phyloP scores from a whole-genome alignment of 805 yeast genomes.

The Ogataea nakhonphanomensis region DNA sequence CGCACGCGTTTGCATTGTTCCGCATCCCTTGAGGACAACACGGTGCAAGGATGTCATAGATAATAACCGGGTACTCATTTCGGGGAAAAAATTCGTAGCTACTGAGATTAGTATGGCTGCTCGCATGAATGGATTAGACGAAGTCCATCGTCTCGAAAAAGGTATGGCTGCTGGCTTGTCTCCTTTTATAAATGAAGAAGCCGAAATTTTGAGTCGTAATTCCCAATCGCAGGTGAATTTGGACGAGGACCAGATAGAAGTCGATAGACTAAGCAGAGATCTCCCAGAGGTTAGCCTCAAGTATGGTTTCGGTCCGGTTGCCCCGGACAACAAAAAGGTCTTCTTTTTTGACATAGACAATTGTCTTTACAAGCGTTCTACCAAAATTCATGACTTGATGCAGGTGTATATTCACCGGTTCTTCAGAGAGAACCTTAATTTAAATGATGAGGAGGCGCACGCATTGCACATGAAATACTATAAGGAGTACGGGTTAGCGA shows the following conservation, averaged over 20 bases:
- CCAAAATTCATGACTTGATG: slow-evolving; percentile 82
- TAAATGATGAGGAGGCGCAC: slow-evolving; percentile 72
- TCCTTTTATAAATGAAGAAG: slow-evolving; percentile 8
- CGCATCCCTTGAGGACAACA: neutral
- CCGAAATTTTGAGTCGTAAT: slow-evolving; percentile 10
- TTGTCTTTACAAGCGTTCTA: slow-evolving; percentile 74
- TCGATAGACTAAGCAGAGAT: slow-evolving; percentile 12
- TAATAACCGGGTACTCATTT: too few relatives aligned
- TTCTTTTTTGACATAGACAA: slow-evolving; percentile 94
- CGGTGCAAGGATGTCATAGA: slow-evolving; percentile 2
- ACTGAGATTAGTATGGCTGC: slow-evolving; percentile 7
- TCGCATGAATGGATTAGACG: slow-evolving; percentile 14
- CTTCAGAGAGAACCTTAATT: slow-evolving; percentile 59
- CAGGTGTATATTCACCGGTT: slow-evolving; percentile 78
- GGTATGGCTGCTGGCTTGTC: slow-evolving; percentile 2
- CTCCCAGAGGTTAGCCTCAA: slow-evolving; percentile 30
- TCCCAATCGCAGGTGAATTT: slow-evolving; percentile 16
- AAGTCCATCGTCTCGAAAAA: slow-evolving; percentile 14
- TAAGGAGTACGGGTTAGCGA: slow-evolving; percentile 84
- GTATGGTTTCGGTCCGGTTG: slow-evolving; percentile 29
- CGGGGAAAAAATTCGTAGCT: too few relatives aligned
- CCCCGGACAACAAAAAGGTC: slow-evolving; percentile 28
- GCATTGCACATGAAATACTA: slow-evolving; percentile 72
- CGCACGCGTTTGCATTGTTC: neutral
- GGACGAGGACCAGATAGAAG: slow-evolving; percentile 12